Conservation (phyloP, 345 rosid species). For the Sisymbrium altissimum region DNA sequence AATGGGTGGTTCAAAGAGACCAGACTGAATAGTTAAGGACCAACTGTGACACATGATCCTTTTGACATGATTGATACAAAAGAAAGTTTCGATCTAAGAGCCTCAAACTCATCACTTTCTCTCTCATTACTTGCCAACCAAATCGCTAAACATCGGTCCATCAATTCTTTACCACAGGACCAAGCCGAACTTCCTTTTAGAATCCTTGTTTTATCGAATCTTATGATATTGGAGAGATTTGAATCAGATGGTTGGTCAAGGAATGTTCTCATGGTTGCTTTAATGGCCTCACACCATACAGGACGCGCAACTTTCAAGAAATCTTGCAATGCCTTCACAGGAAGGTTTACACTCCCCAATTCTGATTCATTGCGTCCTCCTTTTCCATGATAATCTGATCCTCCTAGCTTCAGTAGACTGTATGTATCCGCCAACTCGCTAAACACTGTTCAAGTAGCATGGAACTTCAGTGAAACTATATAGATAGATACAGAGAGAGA, state of each 20-base stretch:
- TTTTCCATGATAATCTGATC: conserved; percentile 89
- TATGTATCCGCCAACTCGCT: conserved; percentile 74
- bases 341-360: conserved; percentile 80
- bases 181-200: conserved; percentile 41
- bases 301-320: conserved; percentile 81
- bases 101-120: conserved; percentile 59
- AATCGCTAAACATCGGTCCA: conserved; percentile 50
- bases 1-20: not conserved
- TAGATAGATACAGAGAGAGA: not conserved
- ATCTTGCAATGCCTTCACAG: conserved; percentile 51
- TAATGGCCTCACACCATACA: conserved; percentile 73
- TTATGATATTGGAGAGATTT: conserved; percentile 54
- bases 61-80: conserved; percentile 32
- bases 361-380: conserved; percentile 82
- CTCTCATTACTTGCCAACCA: conserved; percentile 74
- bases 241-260: conserved; percentile 63
- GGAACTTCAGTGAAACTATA: not conserved
- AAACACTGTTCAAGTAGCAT: conserved; percentile 47
- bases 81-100: conserved; percentile 50
- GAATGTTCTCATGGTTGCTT: conserved; percentile 44
- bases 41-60: conserved; percentile 31
- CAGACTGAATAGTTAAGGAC: conserved; percentile 4
- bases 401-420: conserved; percentile 84
- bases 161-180: conserved; percentile 53
- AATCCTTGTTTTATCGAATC: conserved; percentile 48